Percentiles rank a stretch among this genome's conserved stretches.
Evolutionary conservation across 306 rosid species (phyloP).

Genomic region (Vigna radiata): DNA sequence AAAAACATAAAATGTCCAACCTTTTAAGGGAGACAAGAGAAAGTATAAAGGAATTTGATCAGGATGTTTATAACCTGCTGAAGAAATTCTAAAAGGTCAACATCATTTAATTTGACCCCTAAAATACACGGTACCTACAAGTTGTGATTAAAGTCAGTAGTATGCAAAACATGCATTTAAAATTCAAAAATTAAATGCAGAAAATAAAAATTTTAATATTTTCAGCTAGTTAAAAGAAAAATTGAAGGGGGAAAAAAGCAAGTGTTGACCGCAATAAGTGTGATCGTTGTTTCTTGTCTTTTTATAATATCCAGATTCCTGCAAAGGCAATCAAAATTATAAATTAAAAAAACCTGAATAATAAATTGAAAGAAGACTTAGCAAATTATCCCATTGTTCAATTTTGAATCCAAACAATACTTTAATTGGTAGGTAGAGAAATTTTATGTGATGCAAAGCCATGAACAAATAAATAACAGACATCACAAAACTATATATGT

Average conservation of each 20-base stretch:
- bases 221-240: conserved; percentile 22
- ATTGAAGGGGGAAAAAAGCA: neutral
- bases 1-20: conserved; percentile 3
- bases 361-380: neutral
- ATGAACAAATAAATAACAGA: conserved; percentile 6
- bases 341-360: conserved; percentile 35
- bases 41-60: conserved; percentile 14
- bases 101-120: conserved; percentile 81
- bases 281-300: conserved; percentile 57
- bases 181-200: neutral
- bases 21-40: conserved; percentile 30
- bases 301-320: conserved; percentile 87
- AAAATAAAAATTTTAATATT: conserved; percentile 9
- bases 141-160: conserved; percentile 37
- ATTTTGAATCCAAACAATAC: conserved; percentile 33
- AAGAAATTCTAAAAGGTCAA: conserved; percentile 91
- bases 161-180: conserved; percentile 5
- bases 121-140: conserved; percentile 90
- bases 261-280: conserved; percentile 71
- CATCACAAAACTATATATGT: conserved; percentile 8
- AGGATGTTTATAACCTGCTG: conserved; percentile 74
- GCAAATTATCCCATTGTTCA: conserved; percentile 10
- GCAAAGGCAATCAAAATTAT: conserved; percentile 45
- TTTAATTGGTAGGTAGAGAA: conserved; percentile 3
- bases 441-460: conserved; percentile 24